Evolutionary conservation across 2,329 filamentous ascomycete genomes (phyloP).

Genomic region (Gremmenia infestans): DNA sequence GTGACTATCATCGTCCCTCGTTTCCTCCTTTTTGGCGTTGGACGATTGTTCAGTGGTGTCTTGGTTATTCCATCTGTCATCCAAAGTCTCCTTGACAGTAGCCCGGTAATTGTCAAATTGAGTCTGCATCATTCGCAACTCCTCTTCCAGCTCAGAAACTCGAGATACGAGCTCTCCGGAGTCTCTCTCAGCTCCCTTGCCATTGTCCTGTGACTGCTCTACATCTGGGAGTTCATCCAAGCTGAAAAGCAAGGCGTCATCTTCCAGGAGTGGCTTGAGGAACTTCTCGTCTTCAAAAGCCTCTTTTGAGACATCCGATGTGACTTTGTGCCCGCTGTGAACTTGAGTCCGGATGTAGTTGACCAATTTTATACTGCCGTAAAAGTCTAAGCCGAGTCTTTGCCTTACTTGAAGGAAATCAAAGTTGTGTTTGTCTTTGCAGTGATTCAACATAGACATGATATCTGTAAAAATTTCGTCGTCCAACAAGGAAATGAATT

Average conservation of each 20-base stretch:
- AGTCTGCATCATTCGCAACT: slow-evolving; percentile 34
- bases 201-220: slow-evolving; percentile 27
- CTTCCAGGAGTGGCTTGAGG: slow-evolving; percentile 78
- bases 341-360: slow-evolving; percentile 56
- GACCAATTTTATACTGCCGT: slow-evolving; percentile 68
- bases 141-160: slow-evolving; percentile 35
- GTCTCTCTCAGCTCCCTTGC: slow-evolving; percentile 16
- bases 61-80: slow-evolving; percentile 35
- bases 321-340: slow-evolving; percentile 38
- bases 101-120: slow-evolving; percentile 37
- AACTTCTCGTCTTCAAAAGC: slow-evolving; percentile 74
- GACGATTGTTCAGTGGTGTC: slow-evolving; percentile 37
- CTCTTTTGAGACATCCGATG: slow-evolving; percentile 48
- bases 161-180: slow-evolving; percentile 27
- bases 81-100: slow-evolving; percentile 36
- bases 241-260: slow-evolving; percentile 83
- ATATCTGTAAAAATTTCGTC: slow-evolving; percentile 60
- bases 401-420: slow-evolving; percentile 60
- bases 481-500: slow-evolving; percentile 64
- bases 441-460: slow-evolving; percentile 61
- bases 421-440: slow-evolving; percentile 60
- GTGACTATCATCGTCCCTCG: slow-evolving; percentile 49
- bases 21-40: slow-evolving; percentile 39
- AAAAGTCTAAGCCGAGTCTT: slow-evolving; percentile 60
- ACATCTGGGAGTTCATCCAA: slow-evolving; percentile 69